Base-by-base conservation (phyloP, 306 rosid genomes). In the Vigna trinervia region DNA sequence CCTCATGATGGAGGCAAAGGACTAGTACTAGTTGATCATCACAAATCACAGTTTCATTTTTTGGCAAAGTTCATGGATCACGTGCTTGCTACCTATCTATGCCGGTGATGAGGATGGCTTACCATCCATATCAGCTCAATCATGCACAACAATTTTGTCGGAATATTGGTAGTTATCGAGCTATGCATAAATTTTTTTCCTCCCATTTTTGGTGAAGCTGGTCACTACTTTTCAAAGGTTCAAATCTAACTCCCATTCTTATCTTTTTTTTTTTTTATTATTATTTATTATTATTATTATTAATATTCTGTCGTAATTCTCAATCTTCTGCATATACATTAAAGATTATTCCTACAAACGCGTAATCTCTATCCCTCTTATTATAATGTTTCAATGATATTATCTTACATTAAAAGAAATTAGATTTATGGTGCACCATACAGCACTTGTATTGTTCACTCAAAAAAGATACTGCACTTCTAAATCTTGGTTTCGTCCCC, bases 161-260 rank as follows among this genome's bases (percentile, higher is more conserved):
- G 93, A 92, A 87, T 92, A 87, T 86, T 88, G 90, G 96, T 87
- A 85, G 90, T 90, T 88, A 85, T 59, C 73, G 32, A 4, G 51
- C 88, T 85, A 71, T 66, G 63, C 80, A 76, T 79, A 77, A 80
- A 85, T 86, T 85, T 77, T 85, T 87, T 85, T 87, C 80, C 53
- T 69, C 74, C 85, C 60, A 63, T 71, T 69, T 87, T 62, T 50
- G 84, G 85, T 80, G 87, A 81, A 86, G 69, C 81, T 26, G 36
- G 56, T 70, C 67, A 59, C 78, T 46, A 47, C 4, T 71, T 70
- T 73, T 23, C 28, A 58, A 79, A 75, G 65, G 4, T 67, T 43
- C 74, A 75, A 79, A 85, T 82, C 82, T 73, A 74, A 61, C 38
- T 7, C 62, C 80, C 59, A 67, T 14, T 68, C 81, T 81, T 67